phyloP scores from a whole-genome alignment of 306 rosid genomes.

The Quercus engelmannii region DNA sequence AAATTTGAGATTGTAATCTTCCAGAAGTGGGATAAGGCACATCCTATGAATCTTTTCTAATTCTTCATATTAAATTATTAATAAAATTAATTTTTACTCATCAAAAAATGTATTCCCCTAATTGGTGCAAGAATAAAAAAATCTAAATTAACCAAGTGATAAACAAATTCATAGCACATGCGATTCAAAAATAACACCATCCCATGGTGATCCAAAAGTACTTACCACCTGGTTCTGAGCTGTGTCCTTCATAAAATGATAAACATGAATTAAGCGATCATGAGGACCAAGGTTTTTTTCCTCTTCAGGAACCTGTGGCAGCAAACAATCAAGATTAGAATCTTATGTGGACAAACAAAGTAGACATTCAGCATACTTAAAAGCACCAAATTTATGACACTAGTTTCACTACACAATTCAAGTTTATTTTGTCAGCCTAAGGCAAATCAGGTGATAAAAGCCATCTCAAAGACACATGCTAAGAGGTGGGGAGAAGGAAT shows the following conservation, averaged over 20 bases:
- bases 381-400: neutral
- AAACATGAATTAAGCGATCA: slow-evolving; percentile 80
- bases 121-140: neutral
- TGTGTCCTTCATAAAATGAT: slow-evolving; percentile 82
- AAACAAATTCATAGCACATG: neutral
- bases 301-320: slow-evolving; percentile 75
- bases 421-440: neutral
- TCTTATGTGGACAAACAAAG: neutral
- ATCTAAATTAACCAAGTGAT: neutral
- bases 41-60: too few relatives aligned
- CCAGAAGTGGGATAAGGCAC: too few relatives aligned
- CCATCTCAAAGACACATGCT: neutral
- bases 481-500: neutral
- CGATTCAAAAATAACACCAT: neutral
- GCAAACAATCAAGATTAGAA: neutral
- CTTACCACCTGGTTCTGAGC: slow-evolving; percentile 69
- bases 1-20: too few relatives aligned
- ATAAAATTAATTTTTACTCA: too few relatives aligned
- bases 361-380: neutral
- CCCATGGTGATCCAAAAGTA: neutral
- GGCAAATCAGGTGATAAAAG: neutral
- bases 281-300: slow-evolving; percentile 75
- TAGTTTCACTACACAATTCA: neutral
- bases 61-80: too few relatives aligned
- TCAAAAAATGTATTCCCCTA: too few relatives aligned